phyloP scores from a whole-genome alignment of 2,329 filamentous ascomycete genomes.

The Aspergillus pseudoglaucus region DNA sequence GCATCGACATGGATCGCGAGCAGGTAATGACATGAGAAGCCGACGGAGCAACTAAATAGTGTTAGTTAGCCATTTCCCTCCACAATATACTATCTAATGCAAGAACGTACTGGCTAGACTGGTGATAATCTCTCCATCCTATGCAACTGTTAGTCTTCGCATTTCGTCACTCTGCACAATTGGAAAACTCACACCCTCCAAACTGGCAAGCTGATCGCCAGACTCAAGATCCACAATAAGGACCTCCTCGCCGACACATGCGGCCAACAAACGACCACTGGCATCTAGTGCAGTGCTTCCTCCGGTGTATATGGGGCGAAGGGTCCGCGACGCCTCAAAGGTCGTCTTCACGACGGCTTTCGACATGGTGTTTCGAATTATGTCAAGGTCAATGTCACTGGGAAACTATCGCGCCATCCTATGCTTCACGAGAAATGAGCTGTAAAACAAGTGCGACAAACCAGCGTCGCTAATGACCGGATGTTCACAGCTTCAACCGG shows the following conservation, averaged over 20 bases:
- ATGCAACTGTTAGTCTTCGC: slow-evolving; percentile 6
- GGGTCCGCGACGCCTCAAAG: slow-evolving; percentile 74
- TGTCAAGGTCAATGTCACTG: not conserved
- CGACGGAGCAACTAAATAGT: slow-evolving; percentile 66
- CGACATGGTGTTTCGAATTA: slow-evolving; percentile 32
- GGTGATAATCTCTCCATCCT: slow-evolving; percentile 59
- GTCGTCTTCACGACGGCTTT: slow-evolving; percentile 68
- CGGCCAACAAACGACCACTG: slow-evolving; percentile 74
- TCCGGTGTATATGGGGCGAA: slow-evolving; percentile 91
- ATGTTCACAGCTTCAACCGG: slow-evolving; percentile 8
- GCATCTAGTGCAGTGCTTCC: slow-evolving; percentile 79
- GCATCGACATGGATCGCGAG: slow-evolving; percentile 93
- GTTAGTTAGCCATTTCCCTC: slow-evolving; percentile 1
- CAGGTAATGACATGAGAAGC: slow-evolving; percentile 83
- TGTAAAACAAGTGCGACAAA: slow-evolving; percentile 12
- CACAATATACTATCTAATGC: not conserved
- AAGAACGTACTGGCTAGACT: slow-evolving; percentile 36
- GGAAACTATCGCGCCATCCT: slow-evolving; percentile 16
- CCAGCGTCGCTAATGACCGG: slow-evolving; percentile 15
- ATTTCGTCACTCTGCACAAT: slow-evolving; percentile 15
- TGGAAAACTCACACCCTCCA: slow-evolving; percentile 67
- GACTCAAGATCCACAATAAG: slow-evolving; percentile 78
- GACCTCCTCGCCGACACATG: slow-evolving; percentile 86
- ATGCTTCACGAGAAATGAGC: slow-evolving; percentile 5
- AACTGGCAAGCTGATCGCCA: slow-evolving; percentile 71